phyloP scores from a whole-genome alignment of 2,329 filamentous ascomycete genomes.

The Xylariaceae sp. region DNA sequence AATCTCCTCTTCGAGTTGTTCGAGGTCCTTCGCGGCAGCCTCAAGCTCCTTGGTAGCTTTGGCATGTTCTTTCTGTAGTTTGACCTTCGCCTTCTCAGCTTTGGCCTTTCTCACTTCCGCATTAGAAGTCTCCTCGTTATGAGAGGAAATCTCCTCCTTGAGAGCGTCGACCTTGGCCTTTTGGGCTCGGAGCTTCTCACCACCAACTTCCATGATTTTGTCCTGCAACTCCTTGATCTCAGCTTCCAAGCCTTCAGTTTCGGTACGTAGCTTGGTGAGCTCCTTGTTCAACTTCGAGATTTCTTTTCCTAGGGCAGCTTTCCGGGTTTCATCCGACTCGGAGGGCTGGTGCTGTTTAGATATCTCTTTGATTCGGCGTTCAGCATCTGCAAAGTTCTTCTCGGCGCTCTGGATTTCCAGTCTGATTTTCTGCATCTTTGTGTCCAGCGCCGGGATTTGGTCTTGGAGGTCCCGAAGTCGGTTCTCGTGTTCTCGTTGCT shows the following conservation, averaged over 20 bases:
- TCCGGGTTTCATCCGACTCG: constrained; percentile 70
- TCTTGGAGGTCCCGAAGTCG: constrained; percentile 66
- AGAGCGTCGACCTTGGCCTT: constrained; percentile 84
- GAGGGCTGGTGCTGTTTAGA: constrained; percentile 74
- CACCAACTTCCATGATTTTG: constrained; percentile 97
- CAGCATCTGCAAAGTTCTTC: constrained; percentile 75
- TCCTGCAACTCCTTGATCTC: constrained; percentile 91
- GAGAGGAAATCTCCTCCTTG: constrained; percentile 75
- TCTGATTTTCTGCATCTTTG: constrained; percentile 81
- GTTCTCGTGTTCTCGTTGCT: constrained; percentile 72
- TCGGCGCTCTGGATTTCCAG: constrained; percentile 85
- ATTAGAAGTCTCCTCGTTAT: constrained; percentile 75
- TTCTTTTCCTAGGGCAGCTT: constrained; percentile 68
- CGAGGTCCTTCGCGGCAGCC: constrained; percentile 63
- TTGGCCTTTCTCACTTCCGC: constrained; percentile 87
- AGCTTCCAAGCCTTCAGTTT: constrained; percentile 84
- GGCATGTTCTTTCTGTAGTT: constrained; percentile 75
- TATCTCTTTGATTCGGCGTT: constrained; percentile 81
- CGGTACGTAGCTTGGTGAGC: constrained; percentile 69
- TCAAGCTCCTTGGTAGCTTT: constrained; percentile 78
- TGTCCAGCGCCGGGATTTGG: constrained; percentile 78
- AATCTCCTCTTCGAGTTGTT: constrained; percentile 73
- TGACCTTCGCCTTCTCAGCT: constrained; percentile 83
- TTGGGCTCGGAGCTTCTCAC: constrained; percentile 84
- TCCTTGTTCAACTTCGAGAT: constrained; percentile 71